A percentile compares a stretch with the other conserved stretches of the same genome.
These are phyloP conservation scores for Asterella californica DNA, from an alignment of 225 moss, liverwort and hornwort species.

Conservation along the genomic window DNA sequence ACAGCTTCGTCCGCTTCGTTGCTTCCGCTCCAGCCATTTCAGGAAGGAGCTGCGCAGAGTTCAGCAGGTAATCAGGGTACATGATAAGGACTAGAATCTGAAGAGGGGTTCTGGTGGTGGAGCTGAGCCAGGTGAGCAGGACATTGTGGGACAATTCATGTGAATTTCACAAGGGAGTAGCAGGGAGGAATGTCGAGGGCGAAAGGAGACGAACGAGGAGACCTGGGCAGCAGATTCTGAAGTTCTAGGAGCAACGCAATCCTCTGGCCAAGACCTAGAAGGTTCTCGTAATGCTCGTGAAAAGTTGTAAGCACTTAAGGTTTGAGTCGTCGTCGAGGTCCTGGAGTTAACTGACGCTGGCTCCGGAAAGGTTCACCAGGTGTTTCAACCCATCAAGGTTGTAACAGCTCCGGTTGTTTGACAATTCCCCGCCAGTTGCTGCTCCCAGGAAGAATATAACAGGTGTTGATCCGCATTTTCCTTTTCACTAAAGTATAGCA, in stretches of 20 bases:
- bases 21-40: not conserved
- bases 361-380: not conserved
- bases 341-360: not conserved
- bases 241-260: no score
- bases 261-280: conserved; percentile 2
- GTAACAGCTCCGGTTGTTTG: not conserved
- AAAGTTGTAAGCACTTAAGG: not conserved
- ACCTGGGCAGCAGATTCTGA: not conserved
- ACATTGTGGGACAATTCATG: not conserved
- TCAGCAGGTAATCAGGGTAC: not conserved
- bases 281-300: not conserved
- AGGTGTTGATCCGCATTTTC: not conserved
- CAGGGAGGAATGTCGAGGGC: not conserved
- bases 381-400: conserved; percentile 15
- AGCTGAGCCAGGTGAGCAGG: not conserved
- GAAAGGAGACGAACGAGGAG: not conserved
- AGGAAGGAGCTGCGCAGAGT: not conserved
- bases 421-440: no score
- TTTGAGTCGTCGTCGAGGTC: not conserved
- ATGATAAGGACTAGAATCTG: not conserved
- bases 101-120: not conserved
- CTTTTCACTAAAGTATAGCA: no score
- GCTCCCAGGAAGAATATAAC: not conserved
- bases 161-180: not conserved
- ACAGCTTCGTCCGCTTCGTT: not conserved